These are phyloP conservation scores for Suillus clintonianus DNA, from an alignment of 768 basidiomycete species.

Conservation along the genomic window DNA sequence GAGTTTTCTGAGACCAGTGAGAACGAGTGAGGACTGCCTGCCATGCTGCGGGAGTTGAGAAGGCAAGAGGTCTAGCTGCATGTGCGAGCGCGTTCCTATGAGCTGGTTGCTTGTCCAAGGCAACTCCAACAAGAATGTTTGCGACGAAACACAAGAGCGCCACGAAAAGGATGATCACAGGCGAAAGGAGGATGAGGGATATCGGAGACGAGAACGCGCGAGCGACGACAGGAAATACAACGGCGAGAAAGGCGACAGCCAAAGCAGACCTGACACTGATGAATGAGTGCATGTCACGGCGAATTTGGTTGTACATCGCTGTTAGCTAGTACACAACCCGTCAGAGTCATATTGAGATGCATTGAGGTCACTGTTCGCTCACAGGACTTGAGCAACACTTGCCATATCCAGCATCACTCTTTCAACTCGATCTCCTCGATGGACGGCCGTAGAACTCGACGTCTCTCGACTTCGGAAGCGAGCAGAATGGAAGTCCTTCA, in stretches of 20 bases:
- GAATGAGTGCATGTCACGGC: conserved; percentile 35
- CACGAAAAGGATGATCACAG: conserved; percentile 52
- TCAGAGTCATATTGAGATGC: background rate
- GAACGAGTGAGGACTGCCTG: conserved; percentile 85
- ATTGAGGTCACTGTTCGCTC: background rate
- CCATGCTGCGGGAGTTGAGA: conserved; percentile 95
- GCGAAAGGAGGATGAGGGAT: conserved; percentile 62
- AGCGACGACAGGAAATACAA: conserved; percentile 54
- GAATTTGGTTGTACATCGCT: background rate
- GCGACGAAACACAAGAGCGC: conserved; percentile 52
- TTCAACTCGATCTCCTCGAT: background rate
- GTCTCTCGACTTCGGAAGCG: background rate
- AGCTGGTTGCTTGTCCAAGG: conserved; percentile 49
- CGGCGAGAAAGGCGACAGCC: conserved; percentile 56
- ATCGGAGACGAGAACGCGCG: conserved; percentile 69
- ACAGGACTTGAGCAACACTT: background rate
- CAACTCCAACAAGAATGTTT: conserved; percentile 57
- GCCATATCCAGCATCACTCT: background rate
- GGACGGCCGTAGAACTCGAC: background rate
- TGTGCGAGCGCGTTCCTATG: conserved; percentile 42
- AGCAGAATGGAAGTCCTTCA: background rate
- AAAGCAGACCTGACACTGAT: conserved; percentile 56
- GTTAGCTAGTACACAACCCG: background rate
- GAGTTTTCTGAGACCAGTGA: conserved; percentile 81
- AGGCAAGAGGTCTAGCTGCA: conserved; percentile 75